Percentiles rank a stretch among this genome's conserved stretches.
These are phyloP conservation scores for Craterostigma plantagineum DNA, from an alignment of 257 asterid species.

Conservation along the genomic window DNA sequence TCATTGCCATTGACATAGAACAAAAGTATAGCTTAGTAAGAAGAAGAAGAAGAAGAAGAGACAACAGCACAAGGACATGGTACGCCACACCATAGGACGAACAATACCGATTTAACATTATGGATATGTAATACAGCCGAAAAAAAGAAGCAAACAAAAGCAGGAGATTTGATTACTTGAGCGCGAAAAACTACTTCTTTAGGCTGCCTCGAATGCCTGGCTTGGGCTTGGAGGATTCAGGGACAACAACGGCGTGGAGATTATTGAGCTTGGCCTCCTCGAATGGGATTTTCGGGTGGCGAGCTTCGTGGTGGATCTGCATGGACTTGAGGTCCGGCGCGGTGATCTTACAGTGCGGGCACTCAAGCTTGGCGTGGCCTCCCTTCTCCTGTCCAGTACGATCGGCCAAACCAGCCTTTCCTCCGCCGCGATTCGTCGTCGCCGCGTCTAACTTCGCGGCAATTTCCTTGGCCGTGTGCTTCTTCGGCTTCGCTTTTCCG, in stretches of 20 bases:
- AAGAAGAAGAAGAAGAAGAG: no score
- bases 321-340: conserved; percentile 45
- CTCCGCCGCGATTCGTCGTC: conserved; percentile 48
- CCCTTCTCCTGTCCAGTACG: conserved; percentile 37
- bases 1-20: no score
- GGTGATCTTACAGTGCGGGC: conserved; percentile 41
- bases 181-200: conserved; percentile 17
- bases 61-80: no score
- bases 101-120: no score
- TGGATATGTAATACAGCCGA: no score
- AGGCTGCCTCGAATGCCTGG: conserved; percentile 42
- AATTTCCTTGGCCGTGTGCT: conserved; percentile 66
- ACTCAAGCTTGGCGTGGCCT: conserved; percentile 43
- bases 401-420: conserved; percentile 41
- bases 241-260: conserved; percentile 21
- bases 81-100: no score
- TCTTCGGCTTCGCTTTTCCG: conserved; percentile 73
- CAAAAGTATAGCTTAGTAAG: no score
- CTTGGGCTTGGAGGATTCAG: conserved; percentile 14
- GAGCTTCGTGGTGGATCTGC: conserved; percentile 57
- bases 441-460: conserved; percentile 49
- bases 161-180: no score
- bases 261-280: conserved; percentile 36
- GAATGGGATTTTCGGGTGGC: conserved; percentile 38
- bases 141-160: no score